A percentile compares a stretch with the other conserved stretches of the same genome.
phyloP scores from a whole-genome alignment of 2,329 filamentous ascomycete species.

The Fusarium virguliforme region DNA sequence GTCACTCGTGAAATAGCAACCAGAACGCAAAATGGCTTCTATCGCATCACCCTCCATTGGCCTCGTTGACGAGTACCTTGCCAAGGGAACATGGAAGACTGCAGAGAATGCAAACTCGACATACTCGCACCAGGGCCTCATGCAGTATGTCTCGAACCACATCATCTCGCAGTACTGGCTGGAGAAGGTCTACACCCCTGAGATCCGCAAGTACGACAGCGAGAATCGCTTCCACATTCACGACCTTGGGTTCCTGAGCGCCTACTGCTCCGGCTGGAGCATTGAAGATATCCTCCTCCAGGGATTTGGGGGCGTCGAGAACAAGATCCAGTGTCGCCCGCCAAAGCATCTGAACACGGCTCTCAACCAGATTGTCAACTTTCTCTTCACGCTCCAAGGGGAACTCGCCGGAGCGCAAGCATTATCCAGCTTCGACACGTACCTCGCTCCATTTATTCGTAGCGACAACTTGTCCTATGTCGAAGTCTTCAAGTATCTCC shows the following conservation, averaged over 20 bases:
- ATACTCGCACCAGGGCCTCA: conserved; percentile 47
- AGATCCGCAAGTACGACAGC: conserved; percentile 36
- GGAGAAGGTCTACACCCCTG: conserved; percentile 44
- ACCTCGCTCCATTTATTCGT: conserved; percentile 45
- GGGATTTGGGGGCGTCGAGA: conserved; percentile 46
- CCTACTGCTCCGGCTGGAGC: conserved; percentile 49
- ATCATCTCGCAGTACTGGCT: conserved; percentile 48
- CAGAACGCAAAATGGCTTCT: background rate
- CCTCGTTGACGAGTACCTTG: conserved; percentile 46
- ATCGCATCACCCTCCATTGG: conserved; percentile 31
- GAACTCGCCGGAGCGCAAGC: conserved; percentile 48
- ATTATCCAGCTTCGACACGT: conserved; percentile 46
- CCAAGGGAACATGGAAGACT: conserved; percentile 45
- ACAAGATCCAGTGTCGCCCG: conserved; percentile 48
- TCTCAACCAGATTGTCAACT: conserved; percentile 49
- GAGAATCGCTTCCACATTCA: conserved; percentile 49
- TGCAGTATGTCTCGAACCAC: conserved; percentile 49
- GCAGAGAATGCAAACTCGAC: conserved; percentile 49
- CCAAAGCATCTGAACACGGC: conserved; percentile 48
- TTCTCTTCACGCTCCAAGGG: conserved; percentile 45
- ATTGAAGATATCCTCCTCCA: conserved; percentile 47
- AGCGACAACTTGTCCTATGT: conserved; percentile 38
- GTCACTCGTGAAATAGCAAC: background rate
- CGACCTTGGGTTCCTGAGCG: conserved; percentile 46
- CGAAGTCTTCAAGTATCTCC: conserved; percentile 47